phyloP scores from a whole-genome alignment of 305 asterid species.

The Solanum aculeatissimum region DNA sequence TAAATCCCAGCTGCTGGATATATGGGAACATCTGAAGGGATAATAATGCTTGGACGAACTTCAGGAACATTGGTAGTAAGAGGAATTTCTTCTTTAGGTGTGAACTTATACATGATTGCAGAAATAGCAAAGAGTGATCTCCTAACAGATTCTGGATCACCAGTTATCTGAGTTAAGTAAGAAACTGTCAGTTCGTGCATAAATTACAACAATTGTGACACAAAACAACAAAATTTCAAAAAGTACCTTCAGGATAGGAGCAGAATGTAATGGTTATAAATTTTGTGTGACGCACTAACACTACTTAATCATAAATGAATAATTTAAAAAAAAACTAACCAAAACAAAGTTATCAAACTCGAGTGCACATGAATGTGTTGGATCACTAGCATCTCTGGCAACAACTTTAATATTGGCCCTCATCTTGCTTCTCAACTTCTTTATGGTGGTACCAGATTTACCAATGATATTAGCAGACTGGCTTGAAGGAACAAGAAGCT shows the following conservation, averaged over 20 bases:
- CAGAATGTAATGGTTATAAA: not conserved
- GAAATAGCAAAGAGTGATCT: conserved; percentile 86
- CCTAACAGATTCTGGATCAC: conserved; percentile 77
- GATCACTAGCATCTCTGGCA: conserved; percentile 65
- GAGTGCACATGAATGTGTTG: conserved; percentile 75
- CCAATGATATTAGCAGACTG: conserved; percentile 89
- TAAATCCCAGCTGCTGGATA: conserved; percentile 69
- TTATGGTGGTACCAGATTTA: conserved; percentile 76
- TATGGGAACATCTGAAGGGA: conserved; percentile 82
- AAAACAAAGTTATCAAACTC: conserved; percentile 77
- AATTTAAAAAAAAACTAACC: conserved; percentile 41
- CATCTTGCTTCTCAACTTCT: conserved; percentile 67
- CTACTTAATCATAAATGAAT: not conserved
- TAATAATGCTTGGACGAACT: conserved; percentile 80
- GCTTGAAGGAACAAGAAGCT: conserved; percentile 85
- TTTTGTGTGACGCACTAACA: not conserved
- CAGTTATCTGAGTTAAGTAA: conserved; percentile 50
- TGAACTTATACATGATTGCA: conserved; percentile 79
- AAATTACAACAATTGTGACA: not conserved
- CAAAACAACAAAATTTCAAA: not conserved
- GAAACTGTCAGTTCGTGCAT: not conserved
- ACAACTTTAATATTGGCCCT: conserved; percentile 53
- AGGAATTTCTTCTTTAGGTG: conserved; percentile 81
- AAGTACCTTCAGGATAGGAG: not conserved
- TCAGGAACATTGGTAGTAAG: conserved; percentile 63